These are phyloP conservation scores for Solanum infundibuliforme DNA, from an alignment of 257 asterid species.

Conservation along the genomic window DNA sequence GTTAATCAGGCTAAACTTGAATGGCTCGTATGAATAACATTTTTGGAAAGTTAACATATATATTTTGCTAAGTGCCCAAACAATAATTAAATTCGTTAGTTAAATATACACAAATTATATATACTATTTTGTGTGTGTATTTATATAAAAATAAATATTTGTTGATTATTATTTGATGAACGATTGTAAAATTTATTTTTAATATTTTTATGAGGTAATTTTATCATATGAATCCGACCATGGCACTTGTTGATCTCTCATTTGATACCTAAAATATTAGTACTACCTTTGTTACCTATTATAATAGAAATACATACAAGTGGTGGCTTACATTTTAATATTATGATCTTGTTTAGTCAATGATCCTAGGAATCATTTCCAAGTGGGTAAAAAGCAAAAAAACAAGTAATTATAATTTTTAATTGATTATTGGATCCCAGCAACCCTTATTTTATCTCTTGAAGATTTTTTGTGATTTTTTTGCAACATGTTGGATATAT, in stretches of 20 bases:
- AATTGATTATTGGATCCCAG: not conserved
- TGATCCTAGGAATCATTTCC: not conserved
- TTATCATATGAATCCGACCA: not conserved
- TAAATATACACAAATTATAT: not conserved
- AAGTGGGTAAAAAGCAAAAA: not conserved
- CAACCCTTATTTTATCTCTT: not conserved
- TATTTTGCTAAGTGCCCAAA: not conserved
- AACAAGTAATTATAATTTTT: not conserved
- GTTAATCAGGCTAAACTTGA: too few species aligned
- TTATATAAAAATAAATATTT: too few species aligned
- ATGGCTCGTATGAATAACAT: not conserved
- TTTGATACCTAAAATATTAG: not conserved
- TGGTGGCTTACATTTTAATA: not conserved
- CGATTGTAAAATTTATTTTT: not conserved
- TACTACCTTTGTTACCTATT: not conserved
- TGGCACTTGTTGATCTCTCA: not conserved
- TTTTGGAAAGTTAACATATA: not conserved
- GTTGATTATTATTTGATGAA: not conserved
- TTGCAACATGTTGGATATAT: not conserved
- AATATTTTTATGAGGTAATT: not conserved
- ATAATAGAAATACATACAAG: not conserved
- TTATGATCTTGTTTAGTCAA: not conserved
- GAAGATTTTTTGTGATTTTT: not conserved
- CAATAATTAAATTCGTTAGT: too few species aligned
- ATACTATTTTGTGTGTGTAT: too few species aligned